Evolutionary conservation across 2,329 filamentous ascomycete genomes (phyloP).

Genomic region (Colletotrichum sp.): DNA sequence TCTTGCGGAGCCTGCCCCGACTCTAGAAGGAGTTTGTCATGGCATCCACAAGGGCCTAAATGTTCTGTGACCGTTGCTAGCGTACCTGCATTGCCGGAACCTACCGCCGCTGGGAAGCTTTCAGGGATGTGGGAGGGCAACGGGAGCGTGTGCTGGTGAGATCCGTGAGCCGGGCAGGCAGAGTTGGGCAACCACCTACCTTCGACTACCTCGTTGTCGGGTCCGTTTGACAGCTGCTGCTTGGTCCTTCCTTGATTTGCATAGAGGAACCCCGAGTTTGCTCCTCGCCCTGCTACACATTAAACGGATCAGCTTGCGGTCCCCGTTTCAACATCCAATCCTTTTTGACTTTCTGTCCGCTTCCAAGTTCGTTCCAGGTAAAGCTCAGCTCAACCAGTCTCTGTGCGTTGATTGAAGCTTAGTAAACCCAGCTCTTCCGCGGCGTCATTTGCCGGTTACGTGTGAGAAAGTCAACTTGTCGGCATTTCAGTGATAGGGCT

Average conservation of each 20-base stretch:
- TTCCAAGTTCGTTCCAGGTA: not conserved
- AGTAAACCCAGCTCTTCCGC: not conserved
- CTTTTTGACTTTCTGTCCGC: not conserved
- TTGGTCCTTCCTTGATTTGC: not conserved
- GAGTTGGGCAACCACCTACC: not conserved
- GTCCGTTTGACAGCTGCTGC: not conserved
- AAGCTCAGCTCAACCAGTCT: not conserved
- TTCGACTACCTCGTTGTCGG: not conserved
- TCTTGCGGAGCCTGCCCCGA: not conserved
- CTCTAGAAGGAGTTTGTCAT: not conserved
- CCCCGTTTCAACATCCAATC: not conserved
- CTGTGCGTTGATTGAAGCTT: not conserved
- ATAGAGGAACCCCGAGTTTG: not conserved
- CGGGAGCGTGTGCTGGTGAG: not conserved
- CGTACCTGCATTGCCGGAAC: not conserved
- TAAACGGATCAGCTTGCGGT: not conserved
- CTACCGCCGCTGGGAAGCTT: not conserved
- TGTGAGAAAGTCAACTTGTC: not conserved
- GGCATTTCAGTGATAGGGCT: not conserved
- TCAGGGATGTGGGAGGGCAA: not conserved
- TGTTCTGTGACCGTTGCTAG: not conserved
- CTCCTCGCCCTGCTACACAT: not conserved
- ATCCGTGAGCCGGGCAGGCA: not conserved
- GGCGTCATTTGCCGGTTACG: not conserved
- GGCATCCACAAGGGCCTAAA: not conserved